phyloP scores from a whole-genome alignment of 2,329 filamentous ascomycete species.

The Paracorniculantispora psalliotae region DNA sequence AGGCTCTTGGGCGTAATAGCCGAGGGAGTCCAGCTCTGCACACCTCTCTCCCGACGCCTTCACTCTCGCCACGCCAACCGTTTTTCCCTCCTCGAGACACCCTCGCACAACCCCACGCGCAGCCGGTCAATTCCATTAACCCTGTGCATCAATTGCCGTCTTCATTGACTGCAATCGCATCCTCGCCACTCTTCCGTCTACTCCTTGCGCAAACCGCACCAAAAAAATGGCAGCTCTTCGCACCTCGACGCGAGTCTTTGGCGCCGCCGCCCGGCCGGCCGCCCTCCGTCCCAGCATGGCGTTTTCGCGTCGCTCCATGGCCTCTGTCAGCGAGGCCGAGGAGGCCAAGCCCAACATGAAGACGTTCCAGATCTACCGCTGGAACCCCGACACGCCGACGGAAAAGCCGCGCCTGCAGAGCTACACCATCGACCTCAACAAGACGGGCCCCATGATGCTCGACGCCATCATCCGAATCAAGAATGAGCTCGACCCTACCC shows the following conservation, averaged over 20 bases:
- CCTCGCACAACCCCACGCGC: background rate
- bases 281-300: slow-evolving; percentile 36
- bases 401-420: slow-evolving; percentile 94
- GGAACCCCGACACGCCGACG: slow-evolving; percentile 89
- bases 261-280: slow-evolving; percentile 37
- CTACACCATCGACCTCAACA: slow-evolving; percentile 94
- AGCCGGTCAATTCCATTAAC: background rate
- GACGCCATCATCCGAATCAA: slow-evolving; percentile 97
- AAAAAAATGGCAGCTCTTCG: slow-evolving; percentile 56
- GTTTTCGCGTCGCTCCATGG: slow-evolving; percentile 50
- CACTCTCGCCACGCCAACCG: background rate
- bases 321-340: slow-evolving; percentile 53
- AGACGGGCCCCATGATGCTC: slow-evolving; percentile 97
- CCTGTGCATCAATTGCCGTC: background rate
- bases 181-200: background rate
- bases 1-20: slow-evolving; percentile 13
- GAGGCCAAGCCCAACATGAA: slow-evolving; percentile 68
- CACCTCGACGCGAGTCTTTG: slow-evolving; percentile 50
- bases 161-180: background rate
- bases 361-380: slow-evolving; percentile 98
- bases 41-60: slow-evolving; percentile 4
- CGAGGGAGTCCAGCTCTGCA: slow-evolving; percentile 9
- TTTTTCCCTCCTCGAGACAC: background rate
- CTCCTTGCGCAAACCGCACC: background rate
- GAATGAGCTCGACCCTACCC: slow-evolving; percentile 95